Evolutionary conservation across 345 rosid species (phyloP).

Genomic region (Aurinia saxatilis): DNA sequence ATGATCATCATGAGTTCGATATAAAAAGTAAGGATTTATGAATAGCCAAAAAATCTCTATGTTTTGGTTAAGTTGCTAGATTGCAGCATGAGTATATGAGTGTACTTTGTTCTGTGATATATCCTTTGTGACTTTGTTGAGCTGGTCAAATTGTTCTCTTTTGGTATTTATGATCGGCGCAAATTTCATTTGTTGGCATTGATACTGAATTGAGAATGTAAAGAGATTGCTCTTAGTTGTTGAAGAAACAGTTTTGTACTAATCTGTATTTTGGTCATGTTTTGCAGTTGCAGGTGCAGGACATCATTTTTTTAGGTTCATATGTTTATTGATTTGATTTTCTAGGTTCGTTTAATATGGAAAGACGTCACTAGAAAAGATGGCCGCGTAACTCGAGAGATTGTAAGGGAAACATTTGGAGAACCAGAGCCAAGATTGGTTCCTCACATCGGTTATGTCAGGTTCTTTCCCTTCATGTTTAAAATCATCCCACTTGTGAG

Average conservation of each 20-base stretch:
- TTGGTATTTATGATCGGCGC: no score
- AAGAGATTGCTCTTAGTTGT: no score
- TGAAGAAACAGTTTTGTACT: no score
- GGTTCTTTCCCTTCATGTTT: slow-evolving; percentile 89
- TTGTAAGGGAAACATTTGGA: slow-evolving; percentile 69
- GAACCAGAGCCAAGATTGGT: slow-evolving; percentile 62
- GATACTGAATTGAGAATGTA: no score
- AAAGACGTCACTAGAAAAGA: slow-evolving; percentile 46
- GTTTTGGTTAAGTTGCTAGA: not conserved
- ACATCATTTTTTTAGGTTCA: not conserved
- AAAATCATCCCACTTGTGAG: slow-evolving; percentile 87
- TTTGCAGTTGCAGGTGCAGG: no score
- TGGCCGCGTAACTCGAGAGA: slow-evolving; percentile 43
- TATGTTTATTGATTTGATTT: slow-evolving; percentile 7
- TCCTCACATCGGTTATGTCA: slow-evolving; percentile 89
- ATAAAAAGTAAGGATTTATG: not conserved
- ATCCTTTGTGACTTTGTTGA: not conserved
- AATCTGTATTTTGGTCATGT: no score
- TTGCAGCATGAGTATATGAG: not conserved
- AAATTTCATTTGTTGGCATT: no score
- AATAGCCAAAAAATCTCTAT: not conserved
- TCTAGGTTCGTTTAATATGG: slow-evolving; percentile 74
- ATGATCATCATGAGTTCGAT: not conserved
- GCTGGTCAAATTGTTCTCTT: no score
- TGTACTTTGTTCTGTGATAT: not conserved